Evolutionary conservation across 164 flowering plant genomes (phyloP).

Genomic region (Nymphaea thermarum): DNA sequence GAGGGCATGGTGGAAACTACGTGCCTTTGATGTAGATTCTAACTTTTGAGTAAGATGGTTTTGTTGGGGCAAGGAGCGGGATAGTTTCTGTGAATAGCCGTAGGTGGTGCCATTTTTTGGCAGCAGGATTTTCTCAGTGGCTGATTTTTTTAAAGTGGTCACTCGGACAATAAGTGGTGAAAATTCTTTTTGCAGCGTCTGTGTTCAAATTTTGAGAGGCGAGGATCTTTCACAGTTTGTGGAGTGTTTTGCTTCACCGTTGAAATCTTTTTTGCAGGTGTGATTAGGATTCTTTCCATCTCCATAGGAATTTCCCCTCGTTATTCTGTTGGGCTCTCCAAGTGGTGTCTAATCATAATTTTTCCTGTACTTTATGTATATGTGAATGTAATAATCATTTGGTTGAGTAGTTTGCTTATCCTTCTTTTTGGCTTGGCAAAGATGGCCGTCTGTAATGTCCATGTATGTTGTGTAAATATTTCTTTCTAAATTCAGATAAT

Average conservation of each 20-base stretch:
- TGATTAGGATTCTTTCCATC: not conserved
- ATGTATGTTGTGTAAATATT: no score
- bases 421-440: no score
- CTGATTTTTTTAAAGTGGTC: not conserved
- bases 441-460: no score
- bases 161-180: not conserved
- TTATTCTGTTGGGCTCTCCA: not conserved
- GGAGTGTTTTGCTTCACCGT: not conserved
- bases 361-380: not conserved
- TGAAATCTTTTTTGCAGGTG: not conserved
- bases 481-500: no score
- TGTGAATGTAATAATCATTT: not conserved
- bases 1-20: conserved; percentile 96
- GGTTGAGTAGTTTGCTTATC: no score
- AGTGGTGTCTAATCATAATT: not conserved
- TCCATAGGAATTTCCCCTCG: not conserved
- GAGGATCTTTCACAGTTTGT: not conserved
- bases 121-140: not conserved
- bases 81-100: not conserved
- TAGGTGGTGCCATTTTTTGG: not conserved
- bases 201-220: not conserved
- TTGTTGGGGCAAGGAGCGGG: not conserved
- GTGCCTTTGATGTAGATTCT: conserved; percentile 65
- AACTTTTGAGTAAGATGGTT: not conserved
- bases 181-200: not conserved